phyloP scores from a whole-genome alignment of 179 eudicot genomes.

The Drosera spatulata region DNA sequence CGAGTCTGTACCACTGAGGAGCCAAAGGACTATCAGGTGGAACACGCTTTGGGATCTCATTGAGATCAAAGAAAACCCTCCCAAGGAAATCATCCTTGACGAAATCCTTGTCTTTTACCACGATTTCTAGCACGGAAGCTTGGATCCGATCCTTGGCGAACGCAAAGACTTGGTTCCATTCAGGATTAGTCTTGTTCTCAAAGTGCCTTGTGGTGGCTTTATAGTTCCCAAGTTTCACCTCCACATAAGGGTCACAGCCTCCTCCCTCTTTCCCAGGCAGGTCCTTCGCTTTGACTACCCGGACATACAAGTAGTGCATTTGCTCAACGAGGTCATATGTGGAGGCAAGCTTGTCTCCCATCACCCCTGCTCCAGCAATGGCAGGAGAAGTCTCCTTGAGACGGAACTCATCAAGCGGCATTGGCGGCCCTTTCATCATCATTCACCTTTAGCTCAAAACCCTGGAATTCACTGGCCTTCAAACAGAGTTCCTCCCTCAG shows the following conservation, averaged over 20 bases:
- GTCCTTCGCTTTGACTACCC: constrained; percentile 89
- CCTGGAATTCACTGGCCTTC: too few relatives aligned
- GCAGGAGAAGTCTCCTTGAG: constrained; percentile 68
- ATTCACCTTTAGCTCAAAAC: constrained; percentile 10
- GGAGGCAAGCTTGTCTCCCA: constrained; percentile 38
- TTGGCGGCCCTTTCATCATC: constrained; percentile 18
- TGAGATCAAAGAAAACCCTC: constrained; percentile 23
- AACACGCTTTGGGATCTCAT: constrained; percentile 29
- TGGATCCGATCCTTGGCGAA: constrained; percentile 68
- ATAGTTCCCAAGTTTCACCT: constrained; percentile 68
- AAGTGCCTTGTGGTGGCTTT: constrained; percentile 64
- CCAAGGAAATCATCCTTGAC: constrained; percentile 38
- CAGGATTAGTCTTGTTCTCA: constrained; percentile 61
- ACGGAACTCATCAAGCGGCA: constrained; percentile 35
- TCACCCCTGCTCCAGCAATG: constrained; percentile 48
- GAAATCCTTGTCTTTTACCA: constrained; percentile 54
- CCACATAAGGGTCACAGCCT: constrained; percentile 66
- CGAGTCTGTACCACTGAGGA: constrained; percentile 41
- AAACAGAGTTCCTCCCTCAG: too few relatives aligned
- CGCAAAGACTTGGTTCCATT: constrained; percentile 72
- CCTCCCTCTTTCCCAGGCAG: constrained; percentile 65
- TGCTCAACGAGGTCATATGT: constrained; percentile 92
- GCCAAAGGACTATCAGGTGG: constrained; percentile 44
- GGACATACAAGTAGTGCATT: constrained; percentile 81
- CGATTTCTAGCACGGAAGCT: constrained; percentile 37